Base-by-base conservation (phyloP, 1,284 basidiomycete species). In the Afroboletus lepidellus region DNA sequence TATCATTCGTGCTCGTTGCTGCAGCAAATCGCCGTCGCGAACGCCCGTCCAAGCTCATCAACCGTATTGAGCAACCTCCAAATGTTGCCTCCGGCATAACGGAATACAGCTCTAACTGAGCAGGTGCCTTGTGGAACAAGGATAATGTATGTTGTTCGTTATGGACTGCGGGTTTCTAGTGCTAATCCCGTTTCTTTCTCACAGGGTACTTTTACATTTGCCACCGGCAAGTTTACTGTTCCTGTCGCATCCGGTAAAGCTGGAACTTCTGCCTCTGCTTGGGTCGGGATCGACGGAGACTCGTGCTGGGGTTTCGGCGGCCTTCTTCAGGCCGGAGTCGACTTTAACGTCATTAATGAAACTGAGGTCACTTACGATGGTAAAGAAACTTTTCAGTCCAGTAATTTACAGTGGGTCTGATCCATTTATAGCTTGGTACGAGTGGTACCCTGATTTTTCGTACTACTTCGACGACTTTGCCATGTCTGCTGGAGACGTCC, bases 361-460 rank as follows among this genome's bases (percentile, higher is more conserved):
- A 8, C 11, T 9, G 36, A 21, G 20, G 5, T 21, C 36, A 11
- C 36, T 45, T 62, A 58, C 20, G 2, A 2, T 12, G 60, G 59
- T 62, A 41, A 57, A 23, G 18, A 38, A 13, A 36, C 15, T 12
- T 1, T 30, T n/a, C 21, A 18, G 9, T 18, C 8, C 7, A 18
- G 27, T 27, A 8, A 5, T 33, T 5, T 11, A 13, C 11, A 7
- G 13, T 3, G 7, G 16, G 8, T 50, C 42, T 59, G 48, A 48
- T 8, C 16, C 16, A 8, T 38, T 23, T 12, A 52, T n/a, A 60
- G 59, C 56, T 5, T 49, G 36, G 42, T 60, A 48, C 18, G 48
- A 56, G 44, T 58, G 53, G 59, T 41, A 25, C 12, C 50, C 59
- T 3, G 46, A 1, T 0, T 20, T 5, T n/a, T n/a, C 34, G 8